These are phyloP conservation scores for Plasmodium fragile DNA, from an alignment of 169 alveolate species.

Conservation along the genomic window DNA sequence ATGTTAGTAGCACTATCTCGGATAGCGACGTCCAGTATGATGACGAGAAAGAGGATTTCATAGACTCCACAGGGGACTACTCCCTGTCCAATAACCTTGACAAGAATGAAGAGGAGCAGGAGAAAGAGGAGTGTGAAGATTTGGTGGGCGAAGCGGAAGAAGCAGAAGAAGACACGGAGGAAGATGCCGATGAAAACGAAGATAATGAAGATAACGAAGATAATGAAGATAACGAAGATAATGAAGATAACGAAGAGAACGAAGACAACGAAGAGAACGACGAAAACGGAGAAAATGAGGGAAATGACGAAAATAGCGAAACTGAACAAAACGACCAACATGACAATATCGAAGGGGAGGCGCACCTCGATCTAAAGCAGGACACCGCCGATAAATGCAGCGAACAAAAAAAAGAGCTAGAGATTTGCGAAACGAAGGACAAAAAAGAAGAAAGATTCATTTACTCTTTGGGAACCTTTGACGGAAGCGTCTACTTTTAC, in stretches of 20 bases:
- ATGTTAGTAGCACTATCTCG: constrained; percentile 57
- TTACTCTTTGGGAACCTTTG: constrained; percentile 90
- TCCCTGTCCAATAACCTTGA: constrained; percentile 18
- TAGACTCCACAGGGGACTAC: constrained; percentile 22
- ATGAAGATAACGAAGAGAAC: constrained; percentile 5
- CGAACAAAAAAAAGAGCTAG: constrained; percentile 68
- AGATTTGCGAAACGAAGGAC: constrained; percentile 79
- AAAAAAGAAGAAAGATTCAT: constrained; percentile 85
- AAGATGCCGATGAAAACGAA: constrained; percentile 3
- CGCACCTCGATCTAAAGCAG: constrained; percentile 41
- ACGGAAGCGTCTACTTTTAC: constrained; percentile 90
- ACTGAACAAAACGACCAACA: background rate
- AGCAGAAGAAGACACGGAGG: constrained; percentile 24
- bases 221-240: too few relatives aligned
- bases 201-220: constrained; percentile 9
- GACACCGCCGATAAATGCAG: background rate
- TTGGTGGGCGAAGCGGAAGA: constrained; percentile 28
- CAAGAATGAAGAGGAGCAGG: constrained; percentile 20
- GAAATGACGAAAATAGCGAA: background rate
- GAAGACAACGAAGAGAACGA: constrained; percentile 19
- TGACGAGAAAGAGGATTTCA: constrained; percentile 8
- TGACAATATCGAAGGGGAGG: constrained; percentile 17
- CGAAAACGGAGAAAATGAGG: constrained; percentile 19
- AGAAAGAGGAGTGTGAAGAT: constrained; percentile 17
- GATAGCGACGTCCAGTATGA: constrained; percentile 45